These are phyloP conservation scores for Neurospora crassa DNA, from an alignment of 2,329 filamentous ascomycete species.

Conservation along the genomic window DNA sequence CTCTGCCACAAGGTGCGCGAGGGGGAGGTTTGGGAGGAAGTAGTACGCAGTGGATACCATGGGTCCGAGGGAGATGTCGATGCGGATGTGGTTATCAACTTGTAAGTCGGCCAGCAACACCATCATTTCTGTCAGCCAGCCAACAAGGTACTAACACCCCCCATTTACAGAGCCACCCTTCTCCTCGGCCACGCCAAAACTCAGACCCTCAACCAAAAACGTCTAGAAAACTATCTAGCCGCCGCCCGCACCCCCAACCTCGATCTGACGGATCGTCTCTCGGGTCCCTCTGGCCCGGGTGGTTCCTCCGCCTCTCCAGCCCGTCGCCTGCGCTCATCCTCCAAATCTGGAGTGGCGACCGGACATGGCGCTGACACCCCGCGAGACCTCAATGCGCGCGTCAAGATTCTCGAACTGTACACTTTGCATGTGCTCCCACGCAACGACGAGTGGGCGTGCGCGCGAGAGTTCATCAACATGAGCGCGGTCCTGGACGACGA, in stretches of 20 bases:
- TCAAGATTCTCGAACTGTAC: conserved; percentile 92
- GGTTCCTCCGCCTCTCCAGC: conserved; percentile 16
- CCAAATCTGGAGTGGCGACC: conserved; percentile 38
- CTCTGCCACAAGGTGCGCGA: conserved; percentile 79
- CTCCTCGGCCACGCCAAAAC: conserved; percentile 81
- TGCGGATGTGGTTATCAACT: conserved; percentile 83
- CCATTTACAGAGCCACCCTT: conserved; percentile 61
- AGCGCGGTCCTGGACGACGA: conserved; percentile 88
- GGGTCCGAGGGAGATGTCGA: conserved; percentile 86
- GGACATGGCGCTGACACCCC: conserved; percentile 65
- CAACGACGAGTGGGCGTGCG: conserved; percentile 95
- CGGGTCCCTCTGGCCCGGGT: neutral
- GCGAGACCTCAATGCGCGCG: conserved; percentile 70
- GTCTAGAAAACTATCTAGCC: conserved; percentile 81
- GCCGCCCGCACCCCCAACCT: conserved; percentile 63
- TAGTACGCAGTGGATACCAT: conserved; percentile 78
- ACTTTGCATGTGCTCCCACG: conserved; percentile 88
- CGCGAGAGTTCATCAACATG: conserved; percentile 78
- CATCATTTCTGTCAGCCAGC: neutral
- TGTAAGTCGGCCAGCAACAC: conserved; percentile 43
- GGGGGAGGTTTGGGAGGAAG: conserved; percentile 89
- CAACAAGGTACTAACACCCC: conserved; percentile 13
- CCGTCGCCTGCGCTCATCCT: conserved; percentile 34
- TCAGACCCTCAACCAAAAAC: conserved; percentile 76
- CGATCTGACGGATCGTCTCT: conserved; percentile 34